Evolutionary conservation across 23 red algal genomes (phyloP).

Genomic region (Agarophyton chilense): DNA sequence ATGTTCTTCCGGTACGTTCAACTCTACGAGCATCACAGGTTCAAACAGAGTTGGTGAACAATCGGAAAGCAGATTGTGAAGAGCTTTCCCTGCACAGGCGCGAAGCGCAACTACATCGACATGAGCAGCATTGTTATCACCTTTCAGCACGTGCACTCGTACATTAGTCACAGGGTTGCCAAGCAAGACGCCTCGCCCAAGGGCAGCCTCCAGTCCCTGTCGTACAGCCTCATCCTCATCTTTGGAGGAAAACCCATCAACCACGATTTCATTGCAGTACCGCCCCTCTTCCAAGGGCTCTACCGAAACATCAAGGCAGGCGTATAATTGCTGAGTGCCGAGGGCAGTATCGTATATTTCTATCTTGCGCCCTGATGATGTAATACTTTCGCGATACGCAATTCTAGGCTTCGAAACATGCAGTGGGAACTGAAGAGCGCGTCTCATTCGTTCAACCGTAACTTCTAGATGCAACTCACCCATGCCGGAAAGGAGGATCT

Average conservation of each 20-base stretch:
- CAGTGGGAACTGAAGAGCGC: slow-evolving; percentile 32
- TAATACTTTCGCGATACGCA: slow-evolving; percentile 72
- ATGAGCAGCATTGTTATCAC: neutral
- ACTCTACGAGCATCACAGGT: slow-evolving; percentile 69
- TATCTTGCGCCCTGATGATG: slow-evolving; percentile 9
- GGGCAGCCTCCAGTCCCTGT: slow-evolving; percentile 64
- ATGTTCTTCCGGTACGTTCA: slow-evolving; percentile 36
- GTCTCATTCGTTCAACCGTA: slow-evolving; percentile 59
- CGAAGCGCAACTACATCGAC: slow-evolving; percentile 43
- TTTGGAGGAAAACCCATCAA: slow-evolving; percentile 19
- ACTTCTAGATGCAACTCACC: slow-evolving; percentile 98
- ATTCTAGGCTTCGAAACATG: slow-evolving; percentile 66
- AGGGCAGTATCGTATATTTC: slow-evolving; percentile 55
- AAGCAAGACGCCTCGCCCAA: slow-evolving; percentile 68
- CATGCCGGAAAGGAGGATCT: slow-evolving; percentile 83
- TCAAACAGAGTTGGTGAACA: slow-evolving; percentile 45
- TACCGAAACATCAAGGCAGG: slow-evolving; percentile 47
- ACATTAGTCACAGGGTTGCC: slow-evolving; percentile 51
- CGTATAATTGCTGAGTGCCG: slow-evolving; percentile 47
- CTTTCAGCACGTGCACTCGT: slow-evolving; percentile 14
- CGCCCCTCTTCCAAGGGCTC: slow-evolving; percentile 27
- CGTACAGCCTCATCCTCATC: neutral
- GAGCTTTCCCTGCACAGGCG: slow-evolving; percentile 68
- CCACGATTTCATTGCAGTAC: slow-evolving; percentile 30
- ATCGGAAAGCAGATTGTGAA: slow-evolving; percentile 39